Base-by-base conservation (phyloP, 2,329 filamentous ascomycete species). In the Calonectria pseudoturangicola region DNA sequence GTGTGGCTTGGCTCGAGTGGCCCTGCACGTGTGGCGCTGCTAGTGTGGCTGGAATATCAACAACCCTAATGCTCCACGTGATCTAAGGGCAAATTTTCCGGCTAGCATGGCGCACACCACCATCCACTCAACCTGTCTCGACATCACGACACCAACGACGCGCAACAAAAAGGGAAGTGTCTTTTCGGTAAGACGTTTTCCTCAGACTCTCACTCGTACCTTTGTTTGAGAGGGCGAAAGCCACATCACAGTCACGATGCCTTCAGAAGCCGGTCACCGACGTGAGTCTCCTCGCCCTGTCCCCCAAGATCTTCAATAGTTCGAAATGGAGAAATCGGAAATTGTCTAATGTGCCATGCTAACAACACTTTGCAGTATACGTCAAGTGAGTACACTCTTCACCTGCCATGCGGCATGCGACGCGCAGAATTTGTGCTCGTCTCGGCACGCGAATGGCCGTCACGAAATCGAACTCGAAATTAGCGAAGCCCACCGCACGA, bases 261-360 rank as follows among this genome's bases (percentile, higher is more conserved):
- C 93, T 93, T 93, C 94, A 85, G 93, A 95, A 92, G 90, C 93
- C 86, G 94, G 94, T 89, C 93, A 96, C 92, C 92, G 94, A 93
- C 90, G 94, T 96, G 89, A 94, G 94, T 94, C 80, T 77, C 74
- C 76, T 75, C 65, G 65, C 66, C 56, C 60, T 66, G 62, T 45
- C 67, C 71, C 64, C 66, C 47, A 66, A 62, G 71, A 75, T 79
- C 47, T 65, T 60, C 70, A 48, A 45, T 54, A 54, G 66, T 65
- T 74, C 43, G 60, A 66, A 60, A 67, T 74, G 47, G 69, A 74
- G 68, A 51, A 76, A 77, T 75, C 71, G 71, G 75, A 68, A 70
- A 51, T 72, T 75, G 25, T 50, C 70, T 58, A 72, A 67, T 30
- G 56, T 58, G 60, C 73, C 58, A 72, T 79, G 80, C 87, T 89